Conservation (phyloP, 2,329 filamentous ascomycete genomes). For the Alternaria atra region DNA sequence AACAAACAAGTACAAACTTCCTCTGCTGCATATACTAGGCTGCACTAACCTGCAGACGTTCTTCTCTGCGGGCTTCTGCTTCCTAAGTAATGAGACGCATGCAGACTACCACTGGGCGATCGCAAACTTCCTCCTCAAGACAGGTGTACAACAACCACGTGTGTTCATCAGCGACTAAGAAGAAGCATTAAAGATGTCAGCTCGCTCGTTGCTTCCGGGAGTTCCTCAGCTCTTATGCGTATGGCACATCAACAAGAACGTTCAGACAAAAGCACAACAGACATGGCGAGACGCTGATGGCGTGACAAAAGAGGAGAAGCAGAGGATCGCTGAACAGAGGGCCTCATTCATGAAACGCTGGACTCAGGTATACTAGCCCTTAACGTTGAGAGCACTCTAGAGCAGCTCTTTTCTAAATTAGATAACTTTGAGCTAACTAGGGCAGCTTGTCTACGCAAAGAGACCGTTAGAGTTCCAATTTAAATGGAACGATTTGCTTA, state of each 20-base stretch:
- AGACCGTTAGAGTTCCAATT: constrained; percentile 17
- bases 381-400: no score
- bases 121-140: constrained; percentile 19
- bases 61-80: constrained; percentile 24
- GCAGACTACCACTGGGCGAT: constrained; percentile 22
- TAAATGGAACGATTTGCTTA: constrained; percentile 17
- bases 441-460: constrained; percentile 24
- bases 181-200: constrained; percentile 22
- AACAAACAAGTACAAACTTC: constrained; percentile 24
- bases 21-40: constrained; percentile 19
- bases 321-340: constrained; percentile 16
- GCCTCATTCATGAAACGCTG: constrained; percentile 19
- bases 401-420: no score
- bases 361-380: constrained; percentile 16
- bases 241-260: constrained; percentile 25
- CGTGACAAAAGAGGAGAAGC: constrained; percentile 20
- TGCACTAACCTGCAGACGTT: constrained; percentile 25
- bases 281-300: constrained; percentile 18
- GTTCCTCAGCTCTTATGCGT: constrained; percentile 22
- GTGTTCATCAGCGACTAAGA: constrained; percentile 24
- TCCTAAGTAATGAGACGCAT: constrained; percentile 17
- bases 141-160: constrained; percentile 17
- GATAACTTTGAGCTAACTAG: constrained; percentile 7
- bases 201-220: constrained; percentile 10
- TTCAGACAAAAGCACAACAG: constrained; percentile 22